A percentile compares a stretch with the other conserved stretches of the same genome.
phyloP scores from a whole-genome alignment of 257 asterid genomes.

The Sherardia arvensis region DNA sequence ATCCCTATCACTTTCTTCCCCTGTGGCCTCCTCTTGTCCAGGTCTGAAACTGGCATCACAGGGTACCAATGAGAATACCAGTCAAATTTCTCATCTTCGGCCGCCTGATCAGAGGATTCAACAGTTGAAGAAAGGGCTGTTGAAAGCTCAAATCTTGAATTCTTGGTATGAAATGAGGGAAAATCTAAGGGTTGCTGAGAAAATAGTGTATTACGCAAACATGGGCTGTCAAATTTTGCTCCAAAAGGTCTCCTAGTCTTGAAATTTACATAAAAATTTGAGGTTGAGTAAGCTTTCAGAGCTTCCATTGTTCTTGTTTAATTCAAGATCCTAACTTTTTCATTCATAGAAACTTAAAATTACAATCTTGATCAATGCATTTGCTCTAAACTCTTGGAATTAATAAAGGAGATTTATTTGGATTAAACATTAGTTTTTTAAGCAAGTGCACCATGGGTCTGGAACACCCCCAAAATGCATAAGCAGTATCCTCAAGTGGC shows the following conservation, averaged over 20 bases:
- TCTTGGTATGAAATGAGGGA: conserved; percentile 18
- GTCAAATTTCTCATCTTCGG: conserved; percentile 47
- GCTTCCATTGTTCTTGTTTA: conserved; percentile 40
- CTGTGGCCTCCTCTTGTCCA: conserved; percentile 76
- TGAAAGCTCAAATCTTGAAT: conserved; percentile 32
- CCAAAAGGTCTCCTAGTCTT: not conserved
- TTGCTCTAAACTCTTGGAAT: not conserved
- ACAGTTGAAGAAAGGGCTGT: conserved; percentile 35
- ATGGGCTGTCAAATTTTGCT: conserved; percentile 13
- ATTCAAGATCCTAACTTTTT: not conserved
- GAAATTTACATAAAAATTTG: conserved; percentile 9
- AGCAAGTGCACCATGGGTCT: too few species aligned
- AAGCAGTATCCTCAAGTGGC: too few species aligned
- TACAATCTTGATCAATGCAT: not conserved
- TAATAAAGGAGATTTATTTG: not conserved
- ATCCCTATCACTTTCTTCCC: conserved; percentile 71
- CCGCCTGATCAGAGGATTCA: conserved; percentile 1
- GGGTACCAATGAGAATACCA: conserved; percentile 89
- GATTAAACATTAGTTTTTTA: too few species aligned
- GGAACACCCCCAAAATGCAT: too few species aligned
- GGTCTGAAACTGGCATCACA: conserved; percentile 64
- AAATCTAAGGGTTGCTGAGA: conserved; percentile 13
- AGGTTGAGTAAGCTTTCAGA: conserved; percentile 33
- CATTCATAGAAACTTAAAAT: not conserved
- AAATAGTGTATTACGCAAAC: conserved; percentile 12